Evolutionary conservation across 2,329 filamentous ascomycete species (phyloP), one percentile per base, ranked within the genome.

Genomic region (Fusarium nurragi): DNA sequence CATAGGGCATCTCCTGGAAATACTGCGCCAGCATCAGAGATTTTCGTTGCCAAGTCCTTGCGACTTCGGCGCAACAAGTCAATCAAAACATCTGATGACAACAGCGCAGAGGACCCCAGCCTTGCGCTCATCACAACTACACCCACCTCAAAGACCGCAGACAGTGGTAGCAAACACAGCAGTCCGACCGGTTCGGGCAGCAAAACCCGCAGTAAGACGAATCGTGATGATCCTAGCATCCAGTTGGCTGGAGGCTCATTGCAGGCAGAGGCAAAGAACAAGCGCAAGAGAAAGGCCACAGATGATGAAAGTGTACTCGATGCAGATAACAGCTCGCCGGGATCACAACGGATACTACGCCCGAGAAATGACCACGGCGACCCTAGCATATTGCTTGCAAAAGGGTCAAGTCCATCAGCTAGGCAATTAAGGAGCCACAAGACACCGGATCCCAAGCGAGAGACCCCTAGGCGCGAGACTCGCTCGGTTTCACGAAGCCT

Each of bases 91-190:
- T 64, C 56, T 19, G 73, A 71, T 16, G 58, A 60, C 6, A 55
- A 47, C 55, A 65, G 70, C 32, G 57, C 54, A n/a, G 51, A 54
- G 11, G 75, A 77, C 47, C 73, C 75, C 5, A 76, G 74, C 44
- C 49, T 75, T n/a, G 55, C 60, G 26, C 59, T 77, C 38, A 73
- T 73, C 28, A 73, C 49, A 49, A 39, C 64, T 14, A 55, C 71
- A 23, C 54, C 64, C 21, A 45, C 49, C 19, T 49, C 54, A 22
- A 64, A 25, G 19, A 60, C 52, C 18, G 25, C 58, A n/a, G 60
- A 59, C 18, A 37, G 55, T 32, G 48, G 54, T 43, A 65, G 55
- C 46, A 64, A 66, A 43, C 38, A 44, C 30, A 72, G 45, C 32
- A 62, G 69, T 47, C 56, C 64, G 34, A 57, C 41, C 11, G 43